Percentiles rank a stretch among this genome's conserved stretches.
These are phyloP conservation scores for Suillus americanus DNA, from an alignment of 768 basidiomycete species.

Conservation along the genomic window DNA sequence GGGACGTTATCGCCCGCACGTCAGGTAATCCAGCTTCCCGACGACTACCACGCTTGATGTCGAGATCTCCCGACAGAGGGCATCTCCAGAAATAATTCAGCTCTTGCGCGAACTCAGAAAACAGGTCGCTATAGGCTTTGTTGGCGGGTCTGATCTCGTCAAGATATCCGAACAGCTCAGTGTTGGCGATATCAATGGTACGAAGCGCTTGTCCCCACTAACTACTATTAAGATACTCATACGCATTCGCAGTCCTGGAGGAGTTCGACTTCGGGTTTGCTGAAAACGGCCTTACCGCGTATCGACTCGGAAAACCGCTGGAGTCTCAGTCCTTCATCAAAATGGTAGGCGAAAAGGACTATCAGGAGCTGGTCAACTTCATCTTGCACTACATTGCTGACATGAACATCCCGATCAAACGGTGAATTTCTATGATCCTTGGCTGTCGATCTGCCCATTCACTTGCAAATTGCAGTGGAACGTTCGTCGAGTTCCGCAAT, in stretches of 20 bases:
- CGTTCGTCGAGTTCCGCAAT: constrained; percentile 94
- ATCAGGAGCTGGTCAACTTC: constrained; percentile 91
- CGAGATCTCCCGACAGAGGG: constrained; percentile 40
- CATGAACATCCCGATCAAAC: constrained; percentile 90
- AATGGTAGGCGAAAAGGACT: constrained; percentile 86
- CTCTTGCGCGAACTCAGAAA: constrained; percentile 69
- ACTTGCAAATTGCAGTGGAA: constrained; percentile 60
- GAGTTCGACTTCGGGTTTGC: constrained; percentile 91
- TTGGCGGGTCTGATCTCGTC: constrained; percentile 87
- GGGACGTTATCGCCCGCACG: constrained; percentile 70
- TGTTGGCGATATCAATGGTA: constrained; percentile 55
- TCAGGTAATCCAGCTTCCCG: constrained; percentile 41
- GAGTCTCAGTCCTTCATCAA: constrained; percentile 86
- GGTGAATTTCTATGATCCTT: constrained; percentile 44
- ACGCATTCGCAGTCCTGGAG: constrained; percentile 53
- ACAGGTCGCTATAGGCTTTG: constrained; percentile 80
- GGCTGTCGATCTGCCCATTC: not conserved
- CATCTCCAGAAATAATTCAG: constrained; percentile 66
- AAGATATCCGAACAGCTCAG: constrained; percentile 90
- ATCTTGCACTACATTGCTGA: constrained; percentile 92
- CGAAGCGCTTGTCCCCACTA: constrained; percentile 15
- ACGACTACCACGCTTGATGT: constrained; percentile 11
- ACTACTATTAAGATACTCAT: not conserved
- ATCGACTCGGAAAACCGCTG: constrained; percentile 73
- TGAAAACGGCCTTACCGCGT: constrained; percentile 94